Evolutionary conservation across 305 asterid genomes (phyloP).

Genomic region (Fraxinus albicans): DNA sequence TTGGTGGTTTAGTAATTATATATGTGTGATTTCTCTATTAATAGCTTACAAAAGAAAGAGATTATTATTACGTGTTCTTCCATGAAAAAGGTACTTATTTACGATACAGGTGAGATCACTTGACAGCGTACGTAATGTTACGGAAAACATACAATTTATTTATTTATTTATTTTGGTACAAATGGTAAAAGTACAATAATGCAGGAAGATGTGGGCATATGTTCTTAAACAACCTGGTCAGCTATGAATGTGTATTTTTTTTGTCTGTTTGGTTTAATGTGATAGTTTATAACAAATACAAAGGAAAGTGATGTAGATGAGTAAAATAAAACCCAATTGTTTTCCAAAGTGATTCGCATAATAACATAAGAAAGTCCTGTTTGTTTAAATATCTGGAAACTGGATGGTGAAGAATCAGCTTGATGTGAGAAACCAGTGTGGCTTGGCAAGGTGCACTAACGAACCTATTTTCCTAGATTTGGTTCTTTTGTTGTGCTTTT

Average conservation of each 20-base stretch:
- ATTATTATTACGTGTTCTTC: background rate
- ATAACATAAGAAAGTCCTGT: background rate
- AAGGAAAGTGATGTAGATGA: background rate
- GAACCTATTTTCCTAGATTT: slow-evolving; percentile 1
- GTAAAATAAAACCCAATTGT: slow-evolving; percentile 1
- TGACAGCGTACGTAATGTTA: slow-evolving; percentile 7
- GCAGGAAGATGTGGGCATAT: slow-evolving; percentile 10
- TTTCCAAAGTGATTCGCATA: slow-evolving; percentile 4
- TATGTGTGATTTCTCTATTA: slow-evolving; percentile 1
- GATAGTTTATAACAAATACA: background rate
- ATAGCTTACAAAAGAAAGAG: slow-evolving; percentile 15
- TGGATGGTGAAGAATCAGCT: slow-evolving; percentile 10
- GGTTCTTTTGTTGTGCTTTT: background rate
- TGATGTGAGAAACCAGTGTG: slow-evolving; percentile 6
- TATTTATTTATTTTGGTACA: background rate
- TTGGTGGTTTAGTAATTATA: slow-evolving; percentile 12
- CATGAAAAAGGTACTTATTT: background rate
- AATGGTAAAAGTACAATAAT: background rate
- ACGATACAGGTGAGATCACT: background rate
- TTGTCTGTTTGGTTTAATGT: background rate
- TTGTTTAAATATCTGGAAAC: slow-evolving; percentile 3
- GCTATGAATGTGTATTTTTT: background rate
- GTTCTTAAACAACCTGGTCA: slow-evolving; percentile 17
- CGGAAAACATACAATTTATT: background rate
- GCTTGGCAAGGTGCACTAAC: background rate